A percentile compares a stretch with the other conserved stretches of the same genome.
These are phyloP conservation scores for Candida piceae DNA, from an alignment of 805 yeast species.

Conservation along the genomic window DNA sequence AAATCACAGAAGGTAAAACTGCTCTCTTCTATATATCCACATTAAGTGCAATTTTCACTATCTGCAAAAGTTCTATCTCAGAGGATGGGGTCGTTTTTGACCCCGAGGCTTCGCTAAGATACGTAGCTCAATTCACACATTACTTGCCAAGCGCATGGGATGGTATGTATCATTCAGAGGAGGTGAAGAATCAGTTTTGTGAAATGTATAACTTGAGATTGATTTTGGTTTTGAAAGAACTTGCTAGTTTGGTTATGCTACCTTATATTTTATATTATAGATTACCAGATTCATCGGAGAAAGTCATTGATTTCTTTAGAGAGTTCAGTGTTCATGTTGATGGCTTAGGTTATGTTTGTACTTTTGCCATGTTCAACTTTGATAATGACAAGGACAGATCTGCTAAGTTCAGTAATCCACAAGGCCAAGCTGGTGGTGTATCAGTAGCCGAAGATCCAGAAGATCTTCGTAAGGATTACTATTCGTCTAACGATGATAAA, in stretches of 20 bases:
- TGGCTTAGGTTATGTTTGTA: constrained; percentile 92
- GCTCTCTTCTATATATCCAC: constrained; percentile 84
- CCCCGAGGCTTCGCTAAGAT: constrained; percentile 80
- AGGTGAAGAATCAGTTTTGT: constrained; percentile 80
- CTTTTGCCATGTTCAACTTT: constrained; percentile 87
- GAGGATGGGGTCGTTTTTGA: constrained; percentile 70
- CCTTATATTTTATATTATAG: constrained; percentile 90
- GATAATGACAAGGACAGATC: constrained; percentile 49
- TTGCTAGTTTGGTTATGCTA: constrained; percentile 74
- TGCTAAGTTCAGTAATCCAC: too few species aligned
- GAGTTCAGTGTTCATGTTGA: constrained; percentile 88
- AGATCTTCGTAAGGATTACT: constrained; percentile 34
- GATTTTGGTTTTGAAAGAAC: constrained; percentile 65
- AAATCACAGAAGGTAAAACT: constrained; percentile 73
- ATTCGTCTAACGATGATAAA: constrained; percentile 64
- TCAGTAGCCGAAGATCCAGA: constrained; percentile 21
- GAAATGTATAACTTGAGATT: constrained; percentile 70
- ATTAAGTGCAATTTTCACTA: constrained; percentile 84
- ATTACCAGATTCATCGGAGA: constrained; percentile 65
- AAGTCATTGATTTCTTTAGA: constrained; percentile 84
- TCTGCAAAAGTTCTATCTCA: constrained; percentile 66
- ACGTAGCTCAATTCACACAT: constrained; percentile 84
- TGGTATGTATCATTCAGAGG: constrained; percentile 75
- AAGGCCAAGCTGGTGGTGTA: too few species aligned
- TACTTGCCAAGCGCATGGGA: constrained; percentile 87